These are phyloP conservation scores for Diaporthe sp. DNA, from an alignment of 2,329 filamentous ascomycete species.

Conservation along the genomic window DNA sequence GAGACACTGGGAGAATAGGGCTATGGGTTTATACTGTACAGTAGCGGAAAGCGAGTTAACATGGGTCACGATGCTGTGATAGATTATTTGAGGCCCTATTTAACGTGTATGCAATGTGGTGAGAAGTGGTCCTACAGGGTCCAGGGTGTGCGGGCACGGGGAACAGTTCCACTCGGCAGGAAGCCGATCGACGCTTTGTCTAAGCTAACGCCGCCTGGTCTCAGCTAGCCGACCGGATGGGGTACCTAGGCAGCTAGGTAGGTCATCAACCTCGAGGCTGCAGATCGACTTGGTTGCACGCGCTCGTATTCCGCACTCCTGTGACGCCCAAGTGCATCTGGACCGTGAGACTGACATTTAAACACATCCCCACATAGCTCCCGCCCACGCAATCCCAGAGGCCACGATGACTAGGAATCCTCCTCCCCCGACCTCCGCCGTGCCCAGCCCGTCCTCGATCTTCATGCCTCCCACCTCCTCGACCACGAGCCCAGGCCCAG, in stretches of 20 bases:
- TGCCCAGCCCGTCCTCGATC: slow-evolving; percentile 48
- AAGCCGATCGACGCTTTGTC: neutral
- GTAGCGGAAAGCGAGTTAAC: neutral
- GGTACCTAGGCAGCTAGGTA: neutral
- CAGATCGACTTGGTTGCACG: neutral
- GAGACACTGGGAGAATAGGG: neutral
- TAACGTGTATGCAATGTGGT: neutral
- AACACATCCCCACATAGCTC: neutral
- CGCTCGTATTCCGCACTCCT: neutral
- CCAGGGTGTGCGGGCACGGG: neutral
- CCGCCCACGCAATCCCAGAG: neutral
- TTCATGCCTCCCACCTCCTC: slow-evolving; percentile 52
- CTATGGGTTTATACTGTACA: neutral
- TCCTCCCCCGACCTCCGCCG: slow-evolving; percentile 50
- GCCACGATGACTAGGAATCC: slow-evolving; percentile 28
- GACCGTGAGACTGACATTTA: neutral
- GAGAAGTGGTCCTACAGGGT: neutral
- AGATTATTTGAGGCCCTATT: neutral
- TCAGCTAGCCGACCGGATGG: neutral
- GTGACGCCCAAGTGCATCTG: neutral
- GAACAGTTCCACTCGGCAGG: neutral
- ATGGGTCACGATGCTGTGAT: too few relatives aligned
- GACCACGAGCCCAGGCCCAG: slow-evolving; percentile 40
- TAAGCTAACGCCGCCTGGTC: neutral
- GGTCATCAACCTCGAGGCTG: neutral